Evolutionary conservation across 257 asterid genomes (phyloP), one percentile per base, ranked within the genome.

Genomic region (Vinca minor): DNA sequence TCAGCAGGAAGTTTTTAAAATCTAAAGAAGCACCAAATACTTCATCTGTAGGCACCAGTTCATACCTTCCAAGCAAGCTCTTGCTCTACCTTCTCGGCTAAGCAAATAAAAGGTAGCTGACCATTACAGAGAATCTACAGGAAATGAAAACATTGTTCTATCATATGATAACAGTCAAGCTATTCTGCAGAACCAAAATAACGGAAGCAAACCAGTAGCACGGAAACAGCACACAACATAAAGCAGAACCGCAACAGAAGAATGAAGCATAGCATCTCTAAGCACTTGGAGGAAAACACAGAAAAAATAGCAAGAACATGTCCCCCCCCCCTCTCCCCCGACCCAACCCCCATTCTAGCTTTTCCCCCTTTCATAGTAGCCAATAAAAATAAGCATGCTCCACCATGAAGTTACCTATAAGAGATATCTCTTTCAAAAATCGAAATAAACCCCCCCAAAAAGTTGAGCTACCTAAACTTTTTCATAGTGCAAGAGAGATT

Each of bases 31-130:
- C 52, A 13, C 23, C 62, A 39, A 31, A 29, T 18, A 15, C 55
- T 50, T 25, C 10, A 28, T 26, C 25, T 29, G 17, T 53, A 55
- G 13, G 72, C 66, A 53, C 66, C 26, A 69, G 46, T 56, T 52
- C 80, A 73, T 63, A 92, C 98, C 98, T 89, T 92, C 96, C 95
- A 82, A 73, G 82, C 87, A 77, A 92, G 98, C 86, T 92, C 98
- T 62, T 79, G 83, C 79, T 84, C 96, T 49, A 87, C 97, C 80
- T 84, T 92, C 62, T 92, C 97, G 59, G 74, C 82, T 65, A 89
- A 83, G 64, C 98, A 94, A 81, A 89, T 82, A 80, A 92, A 81
- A 8, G 98, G 97, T 55, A 92, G 86, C 81, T 85, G 91, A 57
- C 97, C 97, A 76, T 89, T 78, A 77, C 98, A 92, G 69, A 92